These are phyloP conservation scores for Moricandia arvensis DNA, from an alignment of 345 rosid species.

Conservation along the genomic window DNA sequence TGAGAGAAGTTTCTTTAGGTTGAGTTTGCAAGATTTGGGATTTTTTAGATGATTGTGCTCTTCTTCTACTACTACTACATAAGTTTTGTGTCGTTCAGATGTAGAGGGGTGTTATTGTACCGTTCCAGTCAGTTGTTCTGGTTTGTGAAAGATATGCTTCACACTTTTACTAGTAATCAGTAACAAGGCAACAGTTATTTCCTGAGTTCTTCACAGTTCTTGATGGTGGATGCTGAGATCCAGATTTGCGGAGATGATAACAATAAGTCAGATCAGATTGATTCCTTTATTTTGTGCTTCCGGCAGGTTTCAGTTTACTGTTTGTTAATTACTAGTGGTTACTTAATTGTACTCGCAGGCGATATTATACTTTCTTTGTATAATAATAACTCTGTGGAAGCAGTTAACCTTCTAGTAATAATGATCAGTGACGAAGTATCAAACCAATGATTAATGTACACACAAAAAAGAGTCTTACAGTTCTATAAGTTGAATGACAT, in stretches of 20 bases:
- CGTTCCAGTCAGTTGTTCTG: constrained; percentile 61
- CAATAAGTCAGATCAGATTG: constrained; percentile 21
- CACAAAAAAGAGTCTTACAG: constrained; percentile 1
- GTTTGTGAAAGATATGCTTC: constrained; percentile 72
- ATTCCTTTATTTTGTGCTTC: neutral
- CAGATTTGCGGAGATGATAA: constrained; percentile 34
- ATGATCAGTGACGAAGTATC: constrained; percentile 65
- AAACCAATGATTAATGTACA: constrained; percentile 59
- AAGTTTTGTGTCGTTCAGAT: constrained; percentile 53
- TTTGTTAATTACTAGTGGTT: constrained; percentile 11
- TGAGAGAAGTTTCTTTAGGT: neutral
- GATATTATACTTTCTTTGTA: constrained; percentile 28
- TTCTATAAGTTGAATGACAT: constrained; percentile 2
- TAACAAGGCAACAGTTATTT: constrained; percentile 41
- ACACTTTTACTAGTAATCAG: constrained; percentile 12
- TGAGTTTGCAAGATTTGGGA: constrained; percentile 5
- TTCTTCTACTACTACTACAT: constrained; percentile 49
- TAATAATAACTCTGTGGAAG: constrained; percentile 39
- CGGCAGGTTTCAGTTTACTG: neutral
- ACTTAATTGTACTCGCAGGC: constrained; percentile 12
- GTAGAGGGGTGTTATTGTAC: constrained; percentile 67
- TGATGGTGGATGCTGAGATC: constrained; percentile 50
- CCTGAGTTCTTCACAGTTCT: constrained; percentile 49
- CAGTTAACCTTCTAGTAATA: constrained; percentile 55
- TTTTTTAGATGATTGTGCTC: constrained; percentile 55